phyloP scores from a whole-genome alignment of 805 yeast species.

The Cyberlindnera subsufficiens region DNA sequence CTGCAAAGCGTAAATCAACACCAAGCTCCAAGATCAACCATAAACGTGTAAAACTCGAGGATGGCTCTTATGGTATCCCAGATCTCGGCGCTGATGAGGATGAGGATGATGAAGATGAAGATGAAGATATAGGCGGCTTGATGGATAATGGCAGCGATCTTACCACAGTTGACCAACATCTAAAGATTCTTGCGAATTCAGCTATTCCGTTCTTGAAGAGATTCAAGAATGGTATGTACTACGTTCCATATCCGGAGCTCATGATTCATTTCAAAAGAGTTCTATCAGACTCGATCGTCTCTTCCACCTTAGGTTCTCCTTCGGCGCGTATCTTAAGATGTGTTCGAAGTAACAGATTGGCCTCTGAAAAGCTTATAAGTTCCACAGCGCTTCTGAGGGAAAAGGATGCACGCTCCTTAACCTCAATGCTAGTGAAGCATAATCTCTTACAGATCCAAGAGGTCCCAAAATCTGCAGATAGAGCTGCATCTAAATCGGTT shows the following conservation, averaged over 20 bases:
- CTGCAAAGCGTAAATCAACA: conserved; percentile 27
- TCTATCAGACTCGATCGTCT: conserved; percentile 51
- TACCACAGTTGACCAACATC: conserved; percentile 50
- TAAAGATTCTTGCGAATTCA: conserved; percentile 56
- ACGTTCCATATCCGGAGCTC: conserved; percentile 56
- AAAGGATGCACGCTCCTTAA: conserved; percentile 64
- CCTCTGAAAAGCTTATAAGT: conserved; percentile 80
- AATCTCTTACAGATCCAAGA: conserved; percentile 87
- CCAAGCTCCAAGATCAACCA: conserved; percentile 8
- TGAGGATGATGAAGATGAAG: conserved; percentile 23
- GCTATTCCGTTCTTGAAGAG: conserved; percentile 57
- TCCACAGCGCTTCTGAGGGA: conserved; percentile 74
- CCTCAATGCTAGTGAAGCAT: conserved; percentile 58
- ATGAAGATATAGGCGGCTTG: conserved; percentile 26
- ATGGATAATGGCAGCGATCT: conserved; percentile 20
- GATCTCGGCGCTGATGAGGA: conserved; percentile 16
- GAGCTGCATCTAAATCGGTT: conserved; percentile 86
- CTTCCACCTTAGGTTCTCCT: conserved; percentile 57
- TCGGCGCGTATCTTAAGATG: conserved; percentile 75
- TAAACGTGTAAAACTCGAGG: conserved; percentile 39
- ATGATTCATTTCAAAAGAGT: conserved; percentile 39
- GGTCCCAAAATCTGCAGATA: conserved; percentile 84
- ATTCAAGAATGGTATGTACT: conserved; percentile 41
- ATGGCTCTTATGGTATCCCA: conserved; percentile 24
- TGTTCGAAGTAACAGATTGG: conserved; percentile 59